Evolutionary conservation across 306 rosid species (phyloP).

Genomic region (Alnus glutinosa): DNA sequence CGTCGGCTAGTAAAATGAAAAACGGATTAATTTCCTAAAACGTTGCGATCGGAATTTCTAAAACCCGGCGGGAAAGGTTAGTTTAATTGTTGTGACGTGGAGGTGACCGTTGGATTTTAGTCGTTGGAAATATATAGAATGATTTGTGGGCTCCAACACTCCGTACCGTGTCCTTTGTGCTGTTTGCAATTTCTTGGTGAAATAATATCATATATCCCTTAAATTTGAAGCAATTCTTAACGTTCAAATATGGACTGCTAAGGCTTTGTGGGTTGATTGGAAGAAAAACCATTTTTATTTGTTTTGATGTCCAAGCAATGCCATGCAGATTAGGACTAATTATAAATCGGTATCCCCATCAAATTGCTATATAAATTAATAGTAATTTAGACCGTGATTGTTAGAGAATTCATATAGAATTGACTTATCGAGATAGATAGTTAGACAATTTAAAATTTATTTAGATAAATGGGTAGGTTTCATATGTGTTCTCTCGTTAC

Average conservation of each 20-base stretch:
- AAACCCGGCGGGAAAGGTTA: constrained; percentile 35
- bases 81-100: constrained; percentile 38
- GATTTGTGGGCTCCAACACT: constrained; percentile 51
- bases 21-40: constrained; percentile 39
- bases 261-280: constrained; percentile 33
- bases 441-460: too few relatives aligned
- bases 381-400: too few relatives aligned
- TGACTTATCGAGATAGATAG: too few relatives aligned
- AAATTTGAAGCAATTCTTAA: background rate
- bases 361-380: too few relatives aligned
- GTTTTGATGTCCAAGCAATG: too few relatives aligned
- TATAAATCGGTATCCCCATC: too few relatives aligned
- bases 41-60: constrained; percentile 44
- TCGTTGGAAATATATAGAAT: constrained; percentile 39
- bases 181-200: constrained; percentile 39
- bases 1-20: constrained; percentile 48
- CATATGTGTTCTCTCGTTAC: too few relatives aligned
- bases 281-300: background rate
- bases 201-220: background rate
- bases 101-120: constrained; percentile 43
- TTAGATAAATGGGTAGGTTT: too few relatives aligned
- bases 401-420: too few relatives aligned
- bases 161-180: constrained; percentile 46
- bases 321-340: too few relatives aligned
- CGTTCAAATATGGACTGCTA: constrained; percentile 24